Base-by-base conservation (phyloP, 305 asterid species). In the Petunia hybrid region DNA sequence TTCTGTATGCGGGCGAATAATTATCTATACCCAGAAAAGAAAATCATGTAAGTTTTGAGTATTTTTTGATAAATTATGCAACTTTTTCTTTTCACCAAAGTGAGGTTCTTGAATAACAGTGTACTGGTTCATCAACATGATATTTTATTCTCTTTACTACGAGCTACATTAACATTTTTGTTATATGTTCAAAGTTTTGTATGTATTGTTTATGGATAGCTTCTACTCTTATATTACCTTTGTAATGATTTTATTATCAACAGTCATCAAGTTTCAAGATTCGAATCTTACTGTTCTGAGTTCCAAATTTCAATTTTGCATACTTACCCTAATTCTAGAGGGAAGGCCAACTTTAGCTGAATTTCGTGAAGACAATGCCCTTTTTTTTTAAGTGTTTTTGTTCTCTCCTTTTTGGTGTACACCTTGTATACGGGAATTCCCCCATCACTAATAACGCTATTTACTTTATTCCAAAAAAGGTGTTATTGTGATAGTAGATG, bases 21-120 rank as follows among this genome's bases (percentile, higher is more conserved):
- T 71, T 35, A 71, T 48, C 62, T 12, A 71, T 48, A 71, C 62
- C 77, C 45, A 71, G 31, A 48, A 36, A 70, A 35, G 62, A 51
- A 71, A 48, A 48, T 35, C 62, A 0, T 48, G 78, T 71, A 48
- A 48, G 62, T 45, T 71, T 71, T 35, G 48, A 31, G 61, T 71
- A 46, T 46, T 10, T 71, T 60, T 71, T 53, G 77, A 71, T 46
- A 35, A 10, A 51, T 9, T 13, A 35, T 48, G 45, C 35, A 35
- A 13, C 62, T 5, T 71, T n/a, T 9, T 45, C 22, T 69, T 43
- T 48, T 13, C 36, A 31, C 35, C 78, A 71, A 71, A 63, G 63
- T 36, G 63, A 73, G 63, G 43, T 73, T 51, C 78, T 73, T 73
- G 78, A 71, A 73, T 51, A 51, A 39, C 63, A 8, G 48, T 12